A percentile compares a stretch with the other conserved stretches of the same genome.
Conservation (phyloP, 805 yeast genomes). For the Starmerella vaccinii region DNA sequence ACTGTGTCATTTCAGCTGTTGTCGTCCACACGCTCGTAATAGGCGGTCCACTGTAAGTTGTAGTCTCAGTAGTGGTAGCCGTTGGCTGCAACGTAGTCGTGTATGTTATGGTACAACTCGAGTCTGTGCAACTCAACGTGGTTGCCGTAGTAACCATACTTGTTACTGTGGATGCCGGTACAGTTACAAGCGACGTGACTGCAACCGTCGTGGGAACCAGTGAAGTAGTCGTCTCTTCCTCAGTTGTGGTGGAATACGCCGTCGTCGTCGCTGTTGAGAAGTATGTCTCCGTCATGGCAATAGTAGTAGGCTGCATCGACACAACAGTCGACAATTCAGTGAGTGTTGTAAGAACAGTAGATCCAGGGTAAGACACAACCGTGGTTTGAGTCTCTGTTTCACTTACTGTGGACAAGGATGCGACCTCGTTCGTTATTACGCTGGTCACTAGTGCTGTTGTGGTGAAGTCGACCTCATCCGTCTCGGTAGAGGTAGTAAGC, state of each 20-base stretch:
- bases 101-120: constrained; percentile 13
- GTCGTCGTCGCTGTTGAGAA: neutral
- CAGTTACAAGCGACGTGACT: neutral
- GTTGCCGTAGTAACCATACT: neutral
- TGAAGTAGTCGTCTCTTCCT: neutral
- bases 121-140: constrained; percentile 10
- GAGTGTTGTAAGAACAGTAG: neutral
- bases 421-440: neutral
- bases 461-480: neutral
- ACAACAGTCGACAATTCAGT: neutral
- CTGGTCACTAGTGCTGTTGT: neutral
- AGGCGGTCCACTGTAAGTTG: neutral
- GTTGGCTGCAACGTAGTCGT: neutral
- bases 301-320: neutral
- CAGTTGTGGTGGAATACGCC: neutral
- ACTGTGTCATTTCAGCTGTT: neutral
- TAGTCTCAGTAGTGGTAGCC: neutral
- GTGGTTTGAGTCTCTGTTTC: neutral
- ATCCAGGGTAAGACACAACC: neutral
- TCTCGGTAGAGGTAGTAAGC: neutral
- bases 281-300: neutral
- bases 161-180: constrained; percentile 8
- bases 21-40: neutral
- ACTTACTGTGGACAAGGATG: neutral
- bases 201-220: neutral